Base-by-base conservation (phyloP, 768 basidiomycete species). In the Macrolepiota albuminosa region DNA sequence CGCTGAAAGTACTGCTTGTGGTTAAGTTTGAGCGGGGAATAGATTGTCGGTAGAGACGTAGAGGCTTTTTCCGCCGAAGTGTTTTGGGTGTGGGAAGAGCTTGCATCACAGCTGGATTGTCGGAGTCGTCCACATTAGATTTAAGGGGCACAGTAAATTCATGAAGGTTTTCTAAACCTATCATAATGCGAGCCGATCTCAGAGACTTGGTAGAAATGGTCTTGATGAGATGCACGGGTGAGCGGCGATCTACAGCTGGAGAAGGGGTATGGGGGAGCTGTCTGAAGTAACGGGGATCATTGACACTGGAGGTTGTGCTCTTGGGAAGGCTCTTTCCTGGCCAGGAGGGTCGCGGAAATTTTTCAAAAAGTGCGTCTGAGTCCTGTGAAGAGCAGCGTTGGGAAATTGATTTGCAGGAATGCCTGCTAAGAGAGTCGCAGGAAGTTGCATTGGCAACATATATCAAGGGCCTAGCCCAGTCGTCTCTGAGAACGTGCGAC, bases 61-160 rank as follows among this genome's bases (percentile, higher is more conserved):
- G 66, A 36, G 72, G 73, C 61, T 75, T 75, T 62, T 72, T 73
- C 57, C 77, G 76, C 54, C 76, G 76, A 11, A 81, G 63, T 14
- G 72, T 73, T n/a, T 70, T 75, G 18, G 67, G 54, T 21, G 56
- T 57, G 8, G 48, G 57, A 16, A 59, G 45, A 26, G 59, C 36
- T n/a, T 59, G 37, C 21, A 53, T 58, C 21, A 26, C 2, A 21
- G 26, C n/a, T 26, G 18, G 53, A 8, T 49, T 57, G 46, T 50
- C 48, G 34, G 7, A 34, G 7, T 49, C 53, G 37, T 46, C 48
- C 21, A 11, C 29, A 31, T 29, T 48, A n/a, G 56, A 24, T 43
- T 60, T 54, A 21, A 48, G 31, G 2, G 53, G 49, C 43, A 56
- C 26, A 55, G 46, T 49, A 36, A 57, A 39, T 14, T 66, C 55